phyloP scores from a whole-genome alignment of 768 basidiomycete genomes.

The Suillus occidentalis region DNA sequence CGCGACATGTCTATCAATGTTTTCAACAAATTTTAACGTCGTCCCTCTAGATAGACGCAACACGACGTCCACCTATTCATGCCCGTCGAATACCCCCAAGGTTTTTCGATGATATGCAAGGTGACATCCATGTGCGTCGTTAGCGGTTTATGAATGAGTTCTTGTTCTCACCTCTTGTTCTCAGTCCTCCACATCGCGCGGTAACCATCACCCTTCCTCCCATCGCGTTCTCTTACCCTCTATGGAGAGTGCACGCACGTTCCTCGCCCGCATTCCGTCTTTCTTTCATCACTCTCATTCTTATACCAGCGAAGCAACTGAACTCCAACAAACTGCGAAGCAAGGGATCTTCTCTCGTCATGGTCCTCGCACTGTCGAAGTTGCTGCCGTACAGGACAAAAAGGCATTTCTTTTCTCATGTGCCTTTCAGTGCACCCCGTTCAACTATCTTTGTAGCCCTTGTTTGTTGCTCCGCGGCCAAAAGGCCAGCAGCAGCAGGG shows the following conservation, averaged over 20 bases:
- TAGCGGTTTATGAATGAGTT: background rate
- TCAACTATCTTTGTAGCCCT: background rate
- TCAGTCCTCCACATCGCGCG: background rate
- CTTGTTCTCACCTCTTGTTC: background rate
- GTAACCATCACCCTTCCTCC: background rate
- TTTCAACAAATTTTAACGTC: background rate
- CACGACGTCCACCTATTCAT: background rate
- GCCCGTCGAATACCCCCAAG: background rate
- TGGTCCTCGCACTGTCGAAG: background rate
- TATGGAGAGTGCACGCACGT: background rate
- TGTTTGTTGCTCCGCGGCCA: background rate
- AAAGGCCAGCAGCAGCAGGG: background rate
- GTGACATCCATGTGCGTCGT: background rate
- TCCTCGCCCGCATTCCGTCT: background rate
- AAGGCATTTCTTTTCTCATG: background rate
- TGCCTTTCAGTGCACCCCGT: background rate
- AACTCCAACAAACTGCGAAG: background rate
- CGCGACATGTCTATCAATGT: background rate
- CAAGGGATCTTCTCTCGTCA: background rate
- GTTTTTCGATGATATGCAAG: background rate
- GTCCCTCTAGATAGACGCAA: background rate
- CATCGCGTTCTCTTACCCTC: no score
- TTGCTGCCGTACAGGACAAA: background rate
- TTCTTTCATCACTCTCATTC: background rate
- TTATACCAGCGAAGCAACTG: background rate